These are phyloP conservation scores for Cnidoscolus chayamansa DNA, from an alignment of 441 rosid species.

Conservation along the genomic window DNA sequence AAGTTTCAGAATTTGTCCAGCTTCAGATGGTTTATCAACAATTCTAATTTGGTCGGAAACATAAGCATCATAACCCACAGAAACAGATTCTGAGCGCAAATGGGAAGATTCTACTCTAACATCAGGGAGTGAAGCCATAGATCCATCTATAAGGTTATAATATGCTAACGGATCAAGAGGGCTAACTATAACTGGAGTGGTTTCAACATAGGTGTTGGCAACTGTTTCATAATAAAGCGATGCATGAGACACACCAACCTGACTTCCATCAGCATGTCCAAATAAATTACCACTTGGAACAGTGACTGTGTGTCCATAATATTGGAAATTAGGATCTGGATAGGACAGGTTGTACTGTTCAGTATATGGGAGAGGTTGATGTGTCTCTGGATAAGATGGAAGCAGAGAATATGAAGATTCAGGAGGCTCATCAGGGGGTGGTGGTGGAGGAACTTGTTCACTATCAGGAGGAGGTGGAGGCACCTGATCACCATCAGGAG, in stretches of 20 bases:
- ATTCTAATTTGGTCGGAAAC: slow-evolving; percentile 30
- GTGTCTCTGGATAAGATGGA: slow-evolving; percentile 45
- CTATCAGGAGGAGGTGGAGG: slow-evolving; percentile 87
- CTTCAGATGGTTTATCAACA: slow-evolving; percentile 31
- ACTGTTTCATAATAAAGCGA: slow-evolving; percentile 54
- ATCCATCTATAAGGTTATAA: slow-evolving; percentile 53
- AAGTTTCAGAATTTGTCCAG: slow-evolving; percentile 30
- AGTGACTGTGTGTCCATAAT: slow-evolving; percentile 46
- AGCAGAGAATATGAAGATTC: slow-evolving; percentile 47
- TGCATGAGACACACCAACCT: slow-evolving; percentile 48
- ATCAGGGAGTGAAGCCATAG: slow-evolving; percentile 43
- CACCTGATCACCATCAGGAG: slow-evolving; percentile 53
- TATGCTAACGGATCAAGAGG: slow-evolving; percentile 47
- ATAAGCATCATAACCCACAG: slow-evolving; percentile 32
- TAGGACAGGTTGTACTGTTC: slow-evolving; percentile 63
- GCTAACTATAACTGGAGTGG: slow-evolving; percentile 44
- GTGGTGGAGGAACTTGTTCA: slow-evolving; percentile 53
- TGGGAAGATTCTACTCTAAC: slow-evolving; percentile 40
- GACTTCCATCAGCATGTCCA: slow-evolving; percentile 66
- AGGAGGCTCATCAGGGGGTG: slow-evolving; percentile 61
- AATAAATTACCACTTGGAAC: slow-evolving; percentile 47
- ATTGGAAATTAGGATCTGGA: slow-evolving; percentile 50
- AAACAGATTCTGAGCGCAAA: slow-evolving; percentile 37
- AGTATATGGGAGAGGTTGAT: slow-evolving; percentile 43
- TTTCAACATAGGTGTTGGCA: slow-evolving; percentile 53